Percentiles rank a stretch among this genome's conserved stretches.
These are phyloP conservation scores for Pseudogymnoascus sp. DNA, from an alignment of 2,329 filamentous ascomycete species.

Conservation along the genomic window DNA sequence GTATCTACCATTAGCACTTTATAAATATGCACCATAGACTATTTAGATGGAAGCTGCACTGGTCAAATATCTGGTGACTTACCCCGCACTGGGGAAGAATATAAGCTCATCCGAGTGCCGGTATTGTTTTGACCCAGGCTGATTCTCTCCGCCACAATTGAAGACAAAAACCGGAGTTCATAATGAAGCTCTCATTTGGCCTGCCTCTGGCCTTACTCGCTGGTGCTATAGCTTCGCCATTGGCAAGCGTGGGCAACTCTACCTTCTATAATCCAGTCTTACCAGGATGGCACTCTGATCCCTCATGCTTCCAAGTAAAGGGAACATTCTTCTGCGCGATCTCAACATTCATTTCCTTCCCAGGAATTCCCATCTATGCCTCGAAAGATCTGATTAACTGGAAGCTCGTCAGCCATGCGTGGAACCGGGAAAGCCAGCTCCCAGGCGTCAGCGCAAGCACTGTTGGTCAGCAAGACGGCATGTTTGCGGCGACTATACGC, in stretches of 20 bases:
- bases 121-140: not conserved
- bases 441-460: constrained; percentile 29
- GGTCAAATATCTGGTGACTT: not conserved
- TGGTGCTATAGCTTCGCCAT: constrained; percentile 22
- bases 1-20: not conserved
- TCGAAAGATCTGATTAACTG: constrained; percentile 45
- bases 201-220: not conserved
- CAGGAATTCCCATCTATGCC: constrained; percentile 50
- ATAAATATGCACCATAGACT: not conserved
- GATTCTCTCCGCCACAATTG: not conserved
- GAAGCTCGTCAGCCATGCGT: constrained; percentile 42
- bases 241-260: not conserved
- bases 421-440: constrained; percentile 41
- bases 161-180: not conserved
- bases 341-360: constrained; percentile 55
- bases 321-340: constrained; percentile 49
- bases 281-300: constrained; percentile 52
- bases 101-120: not conserved
- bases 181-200: not conserved
- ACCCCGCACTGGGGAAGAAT: not conserved
- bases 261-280: constrained; percentile 8
- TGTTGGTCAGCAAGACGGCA: constrained; percentile 29
- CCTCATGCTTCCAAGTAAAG: constrained; percentile 38
- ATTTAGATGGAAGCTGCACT: not conserved
- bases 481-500: constrained; percentile 40